These are phyloP conservation scores for Coemansia sp. DNA, from an alignment of 192 early-diverging fungal genomes.

Conservation along the genomic window DNA sequence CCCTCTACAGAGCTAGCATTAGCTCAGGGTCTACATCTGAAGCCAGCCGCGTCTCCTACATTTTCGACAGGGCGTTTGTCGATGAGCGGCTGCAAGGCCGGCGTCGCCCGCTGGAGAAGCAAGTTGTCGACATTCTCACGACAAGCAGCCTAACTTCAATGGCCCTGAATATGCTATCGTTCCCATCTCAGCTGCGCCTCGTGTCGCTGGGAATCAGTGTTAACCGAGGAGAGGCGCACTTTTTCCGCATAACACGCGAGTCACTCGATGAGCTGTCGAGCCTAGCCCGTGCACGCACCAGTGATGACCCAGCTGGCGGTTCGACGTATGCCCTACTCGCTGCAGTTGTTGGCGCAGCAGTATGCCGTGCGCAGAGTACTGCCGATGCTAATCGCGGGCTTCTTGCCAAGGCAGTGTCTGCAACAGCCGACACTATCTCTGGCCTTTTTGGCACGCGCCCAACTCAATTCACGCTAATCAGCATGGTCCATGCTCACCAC, in stretches of 20 bases:
- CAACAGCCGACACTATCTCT: not conserved
- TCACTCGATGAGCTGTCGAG: constrained; percentile 9
- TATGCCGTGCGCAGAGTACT: constrained; percentile 15
- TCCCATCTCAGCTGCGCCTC: constrained; percentile 13
- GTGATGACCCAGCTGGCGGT: not conserved
- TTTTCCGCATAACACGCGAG: constrained; percentile 25
- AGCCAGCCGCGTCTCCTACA: not conserved
- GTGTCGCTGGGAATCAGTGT: constrained; percentile 2
- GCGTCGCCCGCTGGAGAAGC: constrained; percentile 3
- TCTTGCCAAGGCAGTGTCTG: not conserved
- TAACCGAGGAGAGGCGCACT: constrained; percentile 17
- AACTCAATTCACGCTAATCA: constrained; percentile 12
- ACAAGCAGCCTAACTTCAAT: not conserved
- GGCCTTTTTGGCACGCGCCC: not conserved
- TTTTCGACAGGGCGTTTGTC: constrained; percentile 18
- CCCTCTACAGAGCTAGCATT: constrained; percentile 7
- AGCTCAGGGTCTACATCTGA: not conserved
- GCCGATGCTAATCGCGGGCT: not conserved
- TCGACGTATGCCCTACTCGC: constrained; percentile 27
- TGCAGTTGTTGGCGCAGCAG: constrained; percentile 17
- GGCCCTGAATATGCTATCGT: constrained; percentile 16
- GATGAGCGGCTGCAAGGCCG: not conserved
- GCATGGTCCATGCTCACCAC: constrained; percentile 20
- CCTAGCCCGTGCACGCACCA: not conserved
- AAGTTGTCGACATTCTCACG: not conserved